A percentile compares a stretch with the other conserved stretches of the same genome.
These are phyloP conservation scores for Fusarium nodosum DNA, from an alignment of 2,329 filamentous ascomycete genomes.

Conservation along the genomic window DNA sequence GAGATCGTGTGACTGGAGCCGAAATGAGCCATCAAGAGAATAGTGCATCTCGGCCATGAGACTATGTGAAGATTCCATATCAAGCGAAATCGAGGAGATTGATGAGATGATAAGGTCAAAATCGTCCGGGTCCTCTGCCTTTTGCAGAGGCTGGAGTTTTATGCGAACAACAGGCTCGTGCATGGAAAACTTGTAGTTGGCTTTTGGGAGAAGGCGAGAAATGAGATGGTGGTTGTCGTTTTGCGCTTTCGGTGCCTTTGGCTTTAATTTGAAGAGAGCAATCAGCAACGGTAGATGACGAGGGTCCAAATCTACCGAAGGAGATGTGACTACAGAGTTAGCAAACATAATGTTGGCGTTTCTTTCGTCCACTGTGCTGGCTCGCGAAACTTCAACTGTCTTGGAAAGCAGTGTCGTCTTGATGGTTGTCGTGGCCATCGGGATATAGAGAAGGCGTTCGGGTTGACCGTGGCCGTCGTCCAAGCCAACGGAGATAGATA, in stretches of 20 bases:
- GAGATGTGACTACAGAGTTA: slow-evolving; percentile 95
- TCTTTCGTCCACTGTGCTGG: slow-evolving; percentile 81
- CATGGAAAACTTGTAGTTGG: slow-evolving; percentile 94
- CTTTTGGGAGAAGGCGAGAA: slow-evolving; percentile 92
- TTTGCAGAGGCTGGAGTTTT: slow-evolving; percentile 82
- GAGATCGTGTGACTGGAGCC: slow-evolving; percentile 86
- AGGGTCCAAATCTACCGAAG: slow-evolving; percentile 92
- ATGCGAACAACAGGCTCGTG: slow-evolving; percentile 96
- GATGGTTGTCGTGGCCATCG: slow-evolving; percentile 96
- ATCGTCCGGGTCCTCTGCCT: slow-evolving; percentile 76
- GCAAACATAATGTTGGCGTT: slow-evolving; percentile 98
- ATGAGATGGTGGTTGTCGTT: slow-evolving; percentile 75
- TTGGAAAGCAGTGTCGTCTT: slow-evolving; percentile 96
- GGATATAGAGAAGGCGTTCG: slow-evolving; percentile 90
- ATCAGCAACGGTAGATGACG: slow-evolving; percentile 89
- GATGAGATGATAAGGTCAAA: slow-evolving; percentile 97
- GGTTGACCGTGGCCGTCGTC: slow-evolving; percentile 90
- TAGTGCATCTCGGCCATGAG: slow-evolving; percentile 87
- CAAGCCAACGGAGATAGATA: slow-evolving; percentile 91
- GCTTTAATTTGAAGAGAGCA: slow-evolving; percentile 75
- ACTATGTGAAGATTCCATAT: slow-evolving; percentile 96
- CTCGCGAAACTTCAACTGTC: slow-evolving; percentile 83
- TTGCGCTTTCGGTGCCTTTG: slow-evolving; percentile 52
- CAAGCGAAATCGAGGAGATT: slow-evolving; percentile 91
- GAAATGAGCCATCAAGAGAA: slow-evolving; percentile 82